Evolutionary conservation across 495 filamentous ascomycete species (phyloP).

Genomic region (Lasiosphaeris hirsuta): DNA sequence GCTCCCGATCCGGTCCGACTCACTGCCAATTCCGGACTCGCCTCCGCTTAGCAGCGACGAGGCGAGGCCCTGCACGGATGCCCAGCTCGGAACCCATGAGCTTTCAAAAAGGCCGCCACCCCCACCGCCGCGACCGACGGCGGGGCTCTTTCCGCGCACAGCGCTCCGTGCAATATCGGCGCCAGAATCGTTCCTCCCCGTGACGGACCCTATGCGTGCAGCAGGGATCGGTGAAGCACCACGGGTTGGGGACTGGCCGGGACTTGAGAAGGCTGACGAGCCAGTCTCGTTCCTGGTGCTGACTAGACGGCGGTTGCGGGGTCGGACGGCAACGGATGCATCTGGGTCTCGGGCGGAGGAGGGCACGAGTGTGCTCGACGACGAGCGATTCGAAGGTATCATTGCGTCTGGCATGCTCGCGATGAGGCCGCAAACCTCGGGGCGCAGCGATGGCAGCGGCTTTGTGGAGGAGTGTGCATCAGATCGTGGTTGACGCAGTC

Average conservation of each 20-base stretch:
- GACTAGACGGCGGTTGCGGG: constrained; percentile 31
- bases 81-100: constrained; percentile 47
- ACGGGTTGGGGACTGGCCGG: constrained; percentile 27
- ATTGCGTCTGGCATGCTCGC: constrained; percentile 31
- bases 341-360: constrained; percentile 24
- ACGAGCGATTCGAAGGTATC: constrained; percentile 25
- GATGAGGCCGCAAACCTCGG: constrained; percentile 27
- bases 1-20: constrained; percentile 31
- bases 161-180: constrained; percentile 26
- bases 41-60: constrained; percentile 40
- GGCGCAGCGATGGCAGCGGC: constrained; percentile 20
- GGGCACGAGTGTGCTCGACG: constrained; percentile 25
- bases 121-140: constrained; percentile 14
- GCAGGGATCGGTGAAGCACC: constrained; percentile 42
- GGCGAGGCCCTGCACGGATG: constrained; percentile 43
- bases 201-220: constrained; percentile 34
- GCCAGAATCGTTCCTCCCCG: constrained; percentile 33
- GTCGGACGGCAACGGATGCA: constrained; percentile 17
- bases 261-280: constrained; percentile 25
- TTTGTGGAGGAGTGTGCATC: constrained; percentile 25
- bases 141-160: constrained; percentile 32
- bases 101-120: constrained; percentile 36
- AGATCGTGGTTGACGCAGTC: constrained; percentile 21
- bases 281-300: constrained; percentile 9
- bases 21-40: constrained; percentile 22